Evolutionary conservation across 306 rosid species (phyloP), one percentile per base, ranked within the genome.

Genomic region (Rosa chinensis): DNA sequence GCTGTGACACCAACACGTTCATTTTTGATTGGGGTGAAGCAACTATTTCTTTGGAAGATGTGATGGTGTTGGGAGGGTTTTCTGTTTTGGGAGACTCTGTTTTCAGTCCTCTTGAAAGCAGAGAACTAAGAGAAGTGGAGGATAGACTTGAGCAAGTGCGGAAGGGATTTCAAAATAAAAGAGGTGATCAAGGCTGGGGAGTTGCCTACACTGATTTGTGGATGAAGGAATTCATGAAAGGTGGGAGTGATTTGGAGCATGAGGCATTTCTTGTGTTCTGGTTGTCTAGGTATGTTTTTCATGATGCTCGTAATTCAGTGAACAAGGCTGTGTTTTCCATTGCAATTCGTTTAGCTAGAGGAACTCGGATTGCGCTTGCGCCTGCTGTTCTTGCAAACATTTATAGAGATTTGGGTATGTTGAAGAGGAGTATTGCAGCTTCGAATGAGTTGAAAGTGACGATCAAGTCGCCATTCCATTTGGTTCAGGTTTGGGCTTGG

Each of bases 401-500:
- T 59, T 86, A 86, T 14, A 81, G 9, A 20, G 91, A 90, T 67
- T 79, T 90, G 81, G 14, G 13, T 50, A 3, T 77, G 76, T 49
- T 86, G 80, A 86, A 84, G 55, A 25, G 47, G 48, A 35, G 45
- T 8, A 68, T 85, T 8, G 82, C 84, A 35, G 70, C 5, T 21
- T 45, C 77, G 66, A 63, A 49, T 17, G 8, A 1, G 32, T 42
- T 70, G 1, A 17, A 6, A 11, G 32, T 79, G 23, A 35, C 1
- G 6, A 63, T 89, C 1, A 39, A 58, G 16, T 87, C 95, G 39
- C 92, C 88, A 28, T 82, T 87, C 79, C 81, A 85, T 21, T 77
- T 90, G 58, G 87, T 91, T 76, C 96, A 87, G 63, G 20, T 91
- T 77, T 89, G 91, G 92, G 86, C 62, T 9, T 87, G 89, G 91